Conservation (phyloP, 371 early-diverging fungal species). For the Actinomortierella wolfii region DNA sequence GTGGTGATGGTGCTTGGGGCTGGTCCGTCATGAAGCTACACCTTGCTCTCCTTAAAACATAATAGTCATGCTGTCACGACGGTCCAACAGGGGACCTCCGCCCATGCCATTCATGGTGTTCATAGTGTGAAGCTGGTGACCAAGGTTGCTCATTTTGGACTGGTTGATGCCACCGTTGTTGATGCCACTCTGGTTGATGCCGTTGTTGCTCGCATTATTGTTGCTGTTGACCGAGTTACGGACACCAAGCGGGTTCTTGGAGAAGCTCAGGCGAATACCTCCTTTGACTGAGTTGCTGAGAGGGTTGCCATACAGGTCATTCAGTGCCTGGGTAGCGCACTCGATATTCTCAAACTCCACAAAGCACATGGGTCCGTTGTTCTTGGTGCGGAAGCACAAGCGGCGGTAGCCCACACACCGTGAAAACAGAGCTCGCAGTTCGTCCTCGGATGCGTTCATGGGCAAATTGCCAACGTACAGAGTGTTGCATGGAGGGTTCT, state of each 20-base stretch:
- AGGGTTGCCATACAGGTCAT: conserved; percentile 77
- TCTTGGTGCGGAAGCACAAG: conserved; percentile 80
- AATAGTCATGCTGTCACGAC: conserved; percentile 42
- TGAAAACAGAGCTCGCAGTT: conserved; percentile 78
- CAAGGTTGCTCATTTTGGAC: conserved; percentile 32
- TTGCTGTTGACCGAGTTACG: conserved; percentile 41
- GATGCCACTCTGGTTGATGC: no score
- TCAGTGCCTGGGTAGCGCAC: conserved; percentile 85
- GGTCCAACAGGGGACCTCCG: conserved; percentile 27
- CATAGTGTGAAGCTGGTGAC: conserved; percentile 30
- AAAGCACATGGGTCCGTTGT: conserved; percentile 92
- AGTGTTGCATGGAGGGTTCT: conserved; percentile 97
- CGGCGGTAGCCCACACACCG: conserved; percentile 83
- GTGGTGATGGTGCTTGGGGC: conserved; percentile 4
- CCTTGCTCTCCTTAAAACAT: no score
- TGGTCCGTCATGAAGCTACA: no score
- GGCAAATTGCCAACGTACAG: conserved; percentile 96
- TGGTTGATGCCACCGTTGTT: no score
- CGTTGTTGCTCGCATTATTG: background rate
- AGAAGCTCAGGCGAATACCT: conserved; percentile 90
- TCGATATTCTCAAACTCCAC: conserved; percentile 89
- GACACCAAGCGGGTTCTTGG: conserved; percentile 93
- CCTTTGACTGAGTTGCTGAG: conserved; percentile 87
- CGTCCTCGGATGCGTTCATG: conserved; percentile 79
- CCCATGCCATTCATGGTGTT: no score